Evolutionary conservation across 306 rosid species (phyloP).

Genomic region (Cicer cuneatum): DNA sequence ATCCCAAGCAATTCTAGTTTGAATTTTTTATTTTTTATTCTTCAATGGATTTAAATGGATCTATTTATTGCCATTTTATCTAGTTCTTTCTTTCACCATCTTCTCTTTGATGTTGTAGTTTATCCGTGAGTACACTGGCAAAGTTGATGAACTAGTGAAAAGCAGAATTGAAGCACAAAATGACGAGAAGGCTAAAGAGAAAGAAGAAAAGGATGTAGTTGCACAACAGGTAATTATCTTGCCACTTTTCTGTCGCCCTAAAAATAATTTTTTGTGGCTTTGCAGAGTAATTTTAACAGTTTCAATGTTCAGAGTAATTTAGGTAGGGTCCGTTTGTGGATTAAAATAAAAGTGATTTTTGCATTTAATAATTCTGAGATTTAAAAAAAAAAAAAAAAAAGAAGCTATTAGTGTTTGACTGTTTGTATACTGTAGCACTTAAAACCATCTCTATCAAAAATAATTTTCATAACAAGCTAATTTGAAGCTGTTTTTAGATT

Average conservation of each 20-base stretch:
- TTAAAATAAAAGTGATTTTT: neutral
- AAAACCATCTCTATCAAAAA: too few relatives aligned
- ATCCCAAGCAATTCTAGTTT: conserved; percentile 29
- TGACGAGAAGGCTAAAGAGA: conserved; percentile 81
- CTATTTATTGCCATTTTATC: conserved; percentile 29
- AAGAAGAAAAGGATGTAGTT: conserved; percentile 90
- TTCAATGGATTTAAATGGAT: conserved; percentile 23
- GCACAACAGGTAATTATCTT: conserved; percentile 81
- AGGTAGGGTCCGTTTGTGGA: too few relatives aligned
- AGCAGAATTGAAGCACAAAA: conserved; percentile 79
- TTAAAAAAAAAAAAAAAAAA: neutral
- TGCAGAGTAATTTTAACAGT: neutral
- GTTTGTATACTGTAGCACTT: too few relatives aligned
- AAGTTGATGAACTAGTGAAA: conserved; percentile 94
- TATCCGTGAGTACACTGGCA: conserved; percentile 95
- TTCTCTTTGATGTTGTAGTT: conserved; percentile 56
- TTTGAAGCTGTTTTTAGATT: too few relatives aligned
- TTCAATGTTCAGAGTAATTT: conserved; percentile 30
- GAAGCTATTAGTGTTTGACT: too few relatives aligned
- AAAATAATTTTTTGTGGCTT: neutral
- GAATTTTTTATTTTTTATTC: conserved; percentile 11
- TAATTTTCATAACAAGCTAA: too few relatives aligned
- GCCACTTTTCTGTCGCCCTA: conserved; percentile 3
- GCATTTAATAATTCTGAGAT: neutral
- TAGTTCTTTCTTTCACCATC: conserved; percentile 33